Percentiles rank a stretch among this genome's conserved stretches.
Evolutionary conservation across 2,329 filamentous ascomycete species (phyloP).

Genomic region (Aspergillus quadrilineatus): DNA sequence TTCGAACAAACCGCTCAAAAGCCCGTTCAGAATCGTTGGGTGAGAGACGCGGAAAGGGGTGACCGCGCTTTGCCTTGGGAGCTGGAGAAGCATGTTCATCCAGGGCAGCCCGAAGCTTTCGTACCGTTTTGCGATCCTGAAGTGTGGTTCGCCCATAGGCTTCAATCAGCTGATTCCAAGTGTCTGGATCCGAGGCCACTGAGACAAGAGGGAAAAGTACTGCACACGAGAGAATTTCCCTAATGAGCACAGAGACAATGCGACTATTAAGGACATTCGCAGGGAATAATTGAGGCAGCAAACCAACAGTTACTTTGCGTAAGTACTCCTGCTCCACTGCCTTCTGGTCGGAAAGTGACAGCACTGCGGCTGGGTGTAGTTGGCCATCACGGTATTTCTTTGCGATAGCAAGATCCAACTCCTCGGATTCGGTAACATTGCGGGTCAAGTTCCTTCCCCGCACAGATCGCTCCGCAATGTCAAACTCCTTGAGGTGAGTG

Average conservation of each 20-base stretch:
- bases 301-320: constrained; percentile 67
- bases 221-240: constrained; percentile 91
- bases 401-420: constrained; percentile 94
- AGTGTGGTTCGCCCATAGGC: constrained; percentile 80
- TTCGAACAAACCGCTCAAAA: constrained; percentile 91
- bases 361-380: constrained; percentile 78
- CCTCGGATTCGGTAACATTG: constrained; percentile 91
- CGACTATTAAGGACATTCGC: constrained; percentile 72
- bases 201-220: constrained; percentile 79
- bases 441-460: constrained; percentile 84
- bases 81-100: constrained; percentile 90
- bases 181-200: constrained; percentile 84
- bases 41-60: constrained; percentile 73
- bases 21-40: constrained; percentile 84
- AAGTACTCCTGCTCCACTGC: constrained; percentile 85
- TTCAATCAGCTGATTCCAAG: constrained; percentile 96
- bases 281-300: constrained; percentile 75
- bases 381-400: constrained; percentile 86
- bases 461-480: constrained; percentile 82
- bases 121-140: constrained; percentile 92
- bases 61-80: constrained; percentile 63
- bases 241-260: constrained; percentile 74
- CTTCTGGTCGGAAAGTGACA: constrained; percentile 81
- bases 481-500: constrained; percentile 83
- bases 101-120: constrained; percentile 83